Evolutionary conservation across 805 yeast species (phyloP), one percentile per base, ranked within the genome.

Genomic region (Dipodascopsis tothii): DNA sequence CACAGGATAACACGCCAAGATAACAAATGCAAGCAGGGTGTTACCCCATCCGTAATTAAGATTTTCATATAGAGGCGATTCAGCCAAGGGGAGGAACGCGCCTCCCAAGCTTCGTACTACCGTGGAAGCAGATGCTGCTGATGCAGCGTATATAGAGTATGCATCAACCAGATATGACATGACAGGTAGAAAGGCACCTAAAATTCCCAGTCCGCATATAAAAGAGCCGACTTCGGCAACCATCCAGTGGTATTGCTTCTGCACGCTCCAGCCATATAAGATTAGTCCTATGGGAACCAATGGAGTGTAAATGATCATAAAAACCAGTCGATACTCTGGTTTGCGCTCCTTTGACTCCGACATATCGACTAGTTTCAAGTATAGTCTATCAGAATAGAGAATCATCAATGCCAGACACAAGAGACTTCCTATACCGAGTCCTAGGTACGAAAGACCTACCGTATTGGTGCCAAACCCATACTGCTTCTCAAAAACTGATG

Each of bases 241-340:
- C 34, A 79, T 68, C 80, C 82, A 80, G 45, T 69, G 75, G 37
- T 77, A 56, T 27, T 71, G 57, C 33, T 69, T 64, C 51, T 78
- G 64, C 1, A 81, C 81, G 25, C 78, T 69, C 86, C 86, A 80
- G 11, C 85, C 86, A 55, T 75, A 78, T 74, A 82, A 74, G 43
- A 80, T 61, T 30, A 80, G 62, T 0, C 84, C 87, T 9, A 70
- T 65, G 0, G 84, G 78, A 46, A 75, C 67, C 11, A 72, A 55
- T 27, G 80, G 52, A 0, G 81, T 77, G 19, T 74, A 63, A 7
- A 66, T 58, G 48, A 77, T 64, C 37, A 79, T 58, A 42, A 72
- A 65, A 11, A 79, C 79, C 25, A 80, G 57, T 37, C 83, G 64
- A 58, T 60, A 78, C 54, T 80, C 86, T 2, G 84, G 84, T 51